phyloP scores from a whole-genome alignment of 495 filamentous ascomycete genomes.

The Elaphomyces granulatus region DNA sequence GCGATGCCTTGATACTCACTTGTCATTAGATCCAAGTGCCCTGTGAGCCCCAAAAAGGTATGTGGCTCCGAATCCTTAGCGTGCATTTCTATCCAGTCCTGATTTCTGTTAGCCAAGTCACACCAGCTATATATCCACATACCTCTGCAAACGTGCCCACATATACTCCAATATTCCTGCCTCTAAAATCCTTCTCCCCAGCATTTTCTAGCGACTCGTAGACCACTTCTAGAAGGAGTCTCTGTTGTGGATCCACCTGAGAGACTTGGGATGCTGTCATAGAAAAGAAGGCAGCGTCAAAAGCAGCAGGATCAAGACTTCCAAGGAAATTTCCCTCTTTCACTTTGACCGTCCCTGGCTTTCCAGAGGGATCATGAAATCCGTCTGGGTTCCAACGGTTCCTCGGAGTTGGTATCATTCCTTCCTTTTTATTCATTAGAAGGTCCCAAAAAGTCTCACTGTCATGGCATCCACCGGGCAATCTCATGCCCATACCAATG shows the following conservation, averaged over 20 bases:
- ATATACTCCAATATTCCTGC: constrained; percentile 31
- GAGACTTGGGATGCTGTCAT: constrained; percentile 16
- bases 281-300: constrained; percentile 33
- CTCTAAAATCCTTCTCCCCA: constrained; percentile 30
- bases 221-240: constrained; percentile 16
- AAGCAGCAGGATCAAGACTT: constrained; percentile 24
- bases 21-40: background rate
- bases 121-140: no score
- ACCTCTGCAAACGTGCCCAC: constrained; percentile 31
- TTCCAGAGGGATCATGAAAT: constrained; percentile 10
- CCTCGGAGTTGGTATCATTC: constrained; percentile 17
- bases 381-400: constrained; percentile 24
- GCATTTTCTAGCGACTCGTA: constrained; percentile 20
- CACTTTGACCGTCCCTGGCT: background rate
- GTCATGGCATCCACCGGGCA: constrained; percentile 28
- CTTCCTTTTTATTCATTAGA: constrained; percentile 25
- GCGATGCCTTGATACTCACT: no score
- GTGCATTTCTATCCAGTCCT: constrained; percentile 19
- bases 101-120: constrained; percentile 14
- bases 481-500: constrained; percentile 32
- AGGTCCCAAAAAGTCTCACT: constrained; percentile 27
- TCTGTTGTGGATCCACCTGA: constrained; percentile 15
- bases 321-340: constrained; percentile 20
- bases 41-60: background rate
- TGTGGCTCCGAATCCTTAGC: constrained; percentile 8